phyloP scores from a whole-genome alignment of 73 alveolate species.

The Paramecium caudatum region DNA sequence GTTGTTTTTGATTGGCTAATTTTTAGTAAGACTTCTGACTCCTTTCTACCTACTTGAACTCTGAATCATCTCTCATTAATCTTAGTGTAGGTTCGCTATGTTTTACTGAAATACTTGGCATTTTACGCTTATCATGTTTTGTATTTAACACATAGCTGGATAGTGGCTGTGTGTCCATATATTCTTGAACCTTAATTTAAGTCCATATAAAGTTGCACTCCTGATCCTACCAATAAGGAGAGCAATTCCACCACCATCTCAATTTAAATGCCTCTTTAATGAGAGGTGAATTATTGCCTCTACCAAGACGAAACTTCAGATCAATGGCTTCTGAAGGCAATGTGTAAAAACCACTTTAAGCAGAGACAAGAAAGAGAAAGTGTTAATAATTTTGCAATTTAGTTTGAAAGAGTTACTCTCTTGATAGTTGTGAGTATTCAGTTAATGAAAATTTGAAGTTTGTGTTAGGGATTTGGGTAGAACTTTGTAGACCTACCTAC shows the following conservation, averaged over 20 bases:
- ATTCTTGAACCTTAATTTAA: not conserved
- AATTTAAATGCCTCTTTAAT: conserved; percentile 41
- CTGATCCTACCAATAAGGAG: not conserved
- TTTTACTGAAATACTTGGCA: not conserved
- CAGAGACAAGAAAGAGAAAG: conserved; percentile 30
- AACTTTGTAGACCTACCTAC: not conserved
- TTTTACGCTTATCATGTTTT: not conserved
- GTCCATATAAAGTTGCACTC: conserved; percentile 55
- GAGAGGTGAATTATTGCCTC: conserved; percentile 45
- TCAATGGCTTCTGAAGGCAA: conserved; percentile 2
- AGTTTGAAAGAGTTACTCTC: conserved; percentile 12
- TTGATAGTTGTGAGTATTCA: conserved; percentile 26
- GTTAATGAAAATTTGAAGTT: conserved; percentile 50
- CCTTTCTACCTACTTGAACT: not conserved
- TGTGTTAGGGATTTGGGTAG: not conserved
- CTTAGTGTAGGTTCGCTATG: not conserved
- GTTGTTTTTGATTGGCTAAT: not conserved
- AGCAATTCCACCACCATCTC: conserved; percentile 61
- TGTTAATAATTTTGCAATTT: conserved; percentile 33
- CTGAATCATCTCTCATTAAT: conserved; percentile 29
- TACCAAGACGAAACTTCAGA: conserved; percentile 8
- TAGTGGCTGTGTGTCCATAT: not conserved
- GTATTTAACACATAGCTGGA: not conserved
- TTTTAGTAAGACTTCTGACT: not conserved
- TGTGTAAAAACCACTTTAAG: conserved; percentile 45